Conservation (phyloP, 139 green algal genomes). For the Chlorella sp. region DNA sequence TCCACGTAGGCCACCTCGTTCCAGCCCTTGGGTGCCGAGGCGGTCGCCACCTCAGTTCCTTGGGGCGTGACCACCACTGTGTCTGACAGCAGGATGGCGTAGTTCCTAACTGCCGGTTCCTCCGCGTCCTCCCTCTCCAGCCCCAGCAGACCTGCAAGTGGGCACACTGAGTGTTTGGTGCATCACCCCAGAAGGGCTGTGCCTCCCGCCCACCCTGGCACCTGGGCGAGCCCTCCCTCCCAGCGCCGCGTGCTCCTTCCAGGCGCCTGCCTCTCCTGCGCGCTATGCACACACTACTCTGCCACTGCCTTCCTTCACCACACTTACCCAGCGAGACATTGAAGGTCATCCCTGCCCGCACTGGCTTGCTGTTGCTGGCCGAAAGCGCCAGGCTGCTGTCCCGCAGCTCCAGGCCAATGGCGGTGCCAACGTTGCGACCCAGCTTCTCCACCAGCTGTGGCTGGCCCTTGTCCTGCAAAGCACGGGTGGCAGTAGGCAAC, state of each 20-base stretch:
- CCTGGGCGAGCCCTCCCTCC: neutral
- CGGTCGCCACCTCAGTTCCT: constrained; percentile 71
- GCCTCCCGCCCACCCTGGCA: neutral
- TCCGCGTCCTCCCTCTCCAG: constrained; percentile 20
- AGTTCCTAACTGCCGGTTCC: constrained; percentile 37
- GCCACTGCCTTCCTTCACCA: neutral
- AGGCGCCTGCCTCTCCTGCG: no score
- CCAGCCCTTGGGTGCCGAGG: constrained; percentile 53
- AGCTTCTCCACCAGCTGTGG: constrained; percentile 73
- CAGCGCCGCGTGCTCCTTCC: neutral
- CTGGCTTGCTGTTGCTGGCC: constrained; percentile 49
- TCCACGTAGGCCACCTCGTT: constrained; percentile 72
- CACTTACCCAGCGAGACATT: constrained; percentile 61
- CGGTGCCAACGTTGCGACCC: constrained; percentile 85
- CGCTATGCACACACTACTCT: neutral
- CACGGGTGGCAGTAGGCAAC: no score
- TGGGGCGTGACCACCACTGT: constrained; percentile 75
- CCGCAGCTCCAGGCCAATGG: constrained; percentile 91
- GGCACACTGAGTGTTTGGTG: no score
- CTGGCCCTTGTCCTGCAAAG: constrained; percentile 52
- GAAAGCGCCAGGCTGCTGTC: constrained; percentile 58
- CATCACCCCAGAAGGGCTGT: no score
- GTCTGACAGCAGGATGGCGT: constrained; percentile 87
- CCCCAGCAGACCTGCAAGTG: constrained; percentile 27
- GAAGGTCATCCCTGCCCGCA: constrained; percentile 69